Evolutionary conservation across 768 basidiomycete genomes (phyloP), one percentile per base, ranked within the genome.

Genomic region (Calocybe gangraenosa): DNA sequence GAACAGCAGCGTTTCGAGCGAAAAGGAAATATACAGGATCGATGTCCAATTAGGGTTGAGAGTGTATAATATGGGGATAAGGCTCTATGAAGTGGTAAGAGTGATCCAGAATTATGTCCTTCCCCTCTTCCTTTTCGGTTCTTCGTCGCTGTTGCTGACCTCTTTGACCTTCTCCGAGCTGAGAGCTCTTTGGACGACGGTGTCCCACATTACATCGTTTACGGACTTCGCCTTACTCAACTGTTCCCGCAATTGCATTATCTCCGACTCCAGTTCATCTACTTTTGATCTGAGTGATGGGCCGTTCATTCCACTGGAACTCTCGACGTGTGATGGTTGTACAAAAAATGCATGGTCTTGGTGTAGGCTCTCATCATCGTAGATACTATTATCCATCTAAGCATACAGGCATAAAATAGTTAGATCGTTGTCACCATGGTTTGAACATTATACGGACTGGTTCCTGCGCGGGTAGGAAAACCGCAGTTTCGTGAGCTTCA

Each of bases 151-250:
- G 19, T 33, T 54, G 18, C 47, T 47, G 15, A 53, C 52, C 22
- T 48, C 49, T 23, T 57, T 55, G 25, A 51, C 49, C 52, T 65
- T 60, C 9, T 58, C 63, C 37, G 68, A 65, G n/a, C 63, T 59
- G 2, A 85, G 65, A 11, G 82, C 64, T 36, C 67, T 75, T 52
- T 86, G 82, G 21, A 94, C 86, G 1, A 92, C 78, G 2, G 75
- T 79, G 52, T 88, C 85, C 94, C 94, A 96, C 85, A 96, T 95
- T 42, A 77, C 74, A 58, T 96, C 92, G 55, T 96, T 97, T 48
- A 96, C 74, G n/a, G 84, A 80, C 58, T 92, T 91, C 3, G 94
- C 94, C 59, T 81, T 84, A 20, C 79, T 79, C 5, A 97, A 68
- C 49, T 92, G 84, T 37, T 79, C 76, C 37, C 73, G 77, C 46